A percentile compares a stretch with the other conserved stretches of the same genome.
phyloP scores from a whole-genome alignment of 1,139 yeast species.

The Hansenula sp. region DNA sequence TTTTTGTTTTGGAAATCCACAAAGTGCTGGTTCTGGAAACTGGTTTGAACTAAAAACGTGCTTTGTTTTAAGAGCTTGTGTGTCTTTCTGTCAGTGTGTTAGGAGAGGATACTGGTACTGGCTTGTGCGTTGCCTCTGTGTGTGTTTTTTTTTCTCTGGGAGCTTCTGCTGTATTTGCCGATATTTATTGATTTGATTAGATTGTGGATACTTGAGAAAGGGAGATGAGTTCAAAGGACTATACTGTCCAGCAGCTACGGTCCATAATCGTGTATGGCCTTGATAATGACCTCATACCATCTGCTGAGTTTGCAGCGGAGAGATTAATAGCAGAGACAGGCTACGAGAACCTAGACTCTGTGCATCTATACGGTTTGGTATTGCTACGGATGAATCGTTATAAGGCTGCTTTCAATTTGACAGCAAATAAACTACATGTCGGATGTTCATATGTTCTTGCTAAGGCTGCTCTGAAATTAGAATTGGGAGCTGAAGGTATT shows the following conservation, averaged over 20 bases:
- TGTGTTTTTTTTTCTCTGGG: too few species aligned
- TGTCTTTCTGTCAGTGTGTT: background rate
- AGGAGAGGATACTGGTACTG: too few species aligned
- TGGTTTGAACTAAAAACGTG: too few species aligned
- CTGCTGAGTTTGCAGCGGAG: constrained; percentile 82
- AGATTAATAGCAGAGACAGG: constrained; percentile 51
- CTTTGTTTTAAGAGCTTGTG: background rate
- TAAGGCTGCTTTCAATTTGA: constrained; percentile 54
- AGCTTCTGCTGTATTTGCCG: background rate
- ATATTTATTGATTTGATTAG: too few species aligned
- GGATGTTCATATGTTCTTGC: constrained; percentile 76
- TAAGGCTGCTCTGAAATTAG: constrained; percentile 54
- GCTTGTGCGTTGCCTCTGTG: too few species aligned
- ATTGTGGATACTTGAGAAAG: too few species aligned
- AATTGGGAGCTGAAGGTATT: constrained; percentile 60
- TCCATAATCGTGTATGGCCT: constrained; percentile 62
- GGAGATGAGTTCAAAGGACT: constrained; percentile 22
- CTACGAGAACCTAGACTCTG: constrained; percentile 40
- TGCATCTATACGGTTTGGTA: constrained; percentile 62
- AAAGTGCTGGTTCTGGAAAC: too few species aligned
- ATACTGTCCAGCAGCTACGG: constrained; percentile 37
- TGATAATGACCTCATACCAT: constrained; percentile 62
- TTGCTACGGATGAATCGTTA: constrained; percentile 49
- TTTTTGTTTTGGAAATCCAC: background rate
- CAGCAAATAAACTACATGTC: constrained; percentile 44